Evolutionary conservation across 192 early-diverging fungal genomes (phyloP).

Genomic region (Coemansia erecta): DNA sequence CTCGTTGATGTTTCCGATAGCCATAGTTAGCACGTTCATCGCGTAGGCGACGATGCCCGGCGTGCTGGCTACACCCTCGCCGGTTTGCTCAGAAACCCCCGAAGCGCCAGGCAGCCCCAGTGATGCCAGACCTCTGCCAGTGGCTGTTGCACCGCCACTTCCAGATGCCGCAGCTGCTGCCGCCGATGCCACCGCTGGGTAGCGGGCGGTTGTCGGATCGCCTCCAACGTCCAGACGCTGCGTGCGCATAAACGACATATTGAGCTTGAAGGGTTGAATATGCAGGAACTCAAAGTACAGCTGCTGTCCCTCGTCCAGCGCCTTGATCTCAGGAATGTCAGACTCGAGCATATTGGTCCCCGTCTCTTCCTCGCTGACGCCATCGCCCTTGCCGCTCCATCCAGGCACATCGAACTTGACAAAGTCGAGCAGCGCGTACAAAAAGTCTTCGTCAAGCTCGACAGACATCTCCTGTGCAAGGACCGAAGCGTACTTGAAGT

Average conservation of each 20-base stretch:
- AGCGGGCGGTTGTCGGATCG: conserved; percentile 18
- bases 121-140: background rate
- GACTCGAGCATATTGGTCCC: conserved; percentile 37
- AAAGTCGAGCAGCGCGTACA: conserved; percentile 84
- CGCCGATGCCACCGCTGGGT: conserved; percentile 7
- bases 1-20: conserved; percentile 95
- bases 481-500: conserved; percentile 91
- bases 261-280: conserved; percentile 91
- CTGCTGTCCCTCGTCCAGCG: conserved; percentile 66
- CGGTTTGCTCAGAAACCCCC: conserved; percentile 18
- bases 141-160: conserved; percentile 12
- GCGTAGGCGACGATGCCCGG: conserved; percentile 56
- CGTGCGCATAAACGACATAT: conserved; percentile 93
- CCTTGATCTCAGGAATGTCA: conserved; percentile 69
- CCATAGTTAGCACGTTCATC: conserved; percentile 90
- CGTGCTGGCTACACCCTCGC: conserved; percentile 41
- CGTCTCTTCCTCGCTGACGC: conserved; percentile 9
- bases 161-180: background rate
- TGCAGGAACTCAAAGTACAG: conserved; percentile 94
- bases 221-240: conserved; percentile 36
- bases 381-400: background rate
- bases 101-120: conserved; percentile 9
- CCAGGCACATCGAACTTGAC: conserved; percentile 69
- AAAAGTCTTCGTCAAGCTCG: conserved; percentile 92
- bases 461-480: conserved; percentile 91